Evolutionary conservation across 169 alveolate species (phyloP).

Genomic region (Eimeria maxima): DNA sequence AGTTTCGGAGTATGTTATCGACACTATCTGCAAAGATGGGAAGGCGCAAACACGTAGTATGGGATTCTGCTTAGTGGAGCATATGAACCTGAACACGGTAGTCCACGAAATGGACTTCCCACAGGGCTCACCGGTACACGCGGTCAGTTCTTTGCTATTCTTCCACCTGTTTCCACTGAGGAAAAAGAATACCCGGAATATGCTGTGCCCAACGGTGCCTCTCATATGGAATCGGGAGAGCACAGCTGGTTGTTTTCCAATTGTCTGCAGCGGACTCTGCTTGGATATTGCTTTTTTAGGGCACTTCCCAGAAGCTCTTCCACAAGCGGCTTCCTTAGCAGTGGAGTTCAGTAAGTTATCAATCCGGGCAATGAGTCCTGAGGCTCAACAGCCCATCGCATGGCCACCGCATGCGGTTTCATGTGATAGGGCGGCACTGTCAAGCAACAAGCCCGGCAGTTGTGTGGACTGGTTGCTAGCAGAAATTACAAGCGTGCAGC

Average conservation of each 20-base stretch:
- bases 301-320: constrained; percentile 18
- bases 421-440: neutral
- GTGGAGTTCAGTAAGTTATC: neutral
- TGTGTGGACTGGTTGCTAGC: neutral
- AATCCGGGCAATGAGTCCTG: constrained; percentile 6
- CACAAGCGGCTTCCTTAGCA: constrained; percentile 53
- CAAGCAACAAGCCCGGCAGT: neutral
- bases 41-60: neutral
- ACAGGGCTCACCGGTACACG: constrained; percentile 16
- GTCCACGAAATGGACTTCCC: neutral
- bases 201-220: constrained; percentile 28
- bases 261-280: constrained; percentile 9
- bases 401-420: neutral
- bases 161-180: constrained; percentile 69
- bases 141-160: neutral
- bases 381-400: neutral
- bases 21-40: constrained; percentile 35
- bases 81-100: neutral
- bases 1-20: constrained; percentile 12
- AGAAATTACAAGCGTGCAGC: neutral
- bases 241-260: constrained; percentile 25
- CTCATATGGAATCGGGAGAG: neutral
- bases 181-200: constrained; percentile 11
- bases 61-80: neutral
- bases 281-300: constrained; percentile 30